Percentiles rank a stretch among this genome's conserved stretches.
phyloP scores from a whole-genome alignment of 768 basidiomycete species.

The Mycena maculata region DNA sequence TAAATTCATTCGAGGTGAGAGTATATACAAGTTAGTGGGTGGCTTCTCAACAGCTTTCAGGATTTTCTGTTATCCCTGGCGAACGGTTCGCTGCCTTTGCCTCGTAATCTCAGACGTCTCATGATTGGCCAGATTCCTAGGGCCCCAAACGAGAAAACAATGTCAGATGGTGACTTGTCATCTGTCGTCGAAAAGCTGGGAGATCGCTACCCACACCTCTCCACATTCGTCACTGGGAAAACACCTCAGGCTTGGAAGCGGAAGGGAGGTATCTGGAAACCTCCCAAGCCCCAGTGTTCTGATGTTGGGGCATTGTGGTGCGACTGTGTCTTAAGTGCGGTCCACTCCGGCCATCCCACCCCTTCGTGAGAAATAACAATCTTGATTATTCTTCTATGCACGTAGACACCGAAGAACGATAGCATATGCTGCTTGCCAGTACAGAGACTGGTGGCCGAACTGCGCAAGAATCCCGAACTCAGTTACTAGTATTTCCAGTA shows the following conservation, averaged over 20 bases:
- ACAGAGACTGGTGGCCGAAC: too few species aligned
- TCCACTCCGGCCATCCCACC: too few species aligned
- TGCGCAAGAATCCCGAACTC: too few species aligned
- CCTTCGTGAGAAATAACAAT: too few species aligned
- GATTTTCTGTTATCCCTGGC: constrained; percentile 17
- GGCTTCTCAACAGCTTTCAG: neutral
- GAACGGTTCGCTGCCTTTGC: constrained; percentile 9
- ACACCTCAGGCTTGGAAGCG: neutral
- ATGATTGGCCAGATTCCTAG: neutral
- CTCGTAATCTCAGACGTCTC: neutral
- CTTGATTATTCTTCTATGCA: too few species aligned
- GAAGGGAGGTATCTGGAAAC: constrained; percentile 9
- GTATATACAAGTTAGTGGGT: neutral
- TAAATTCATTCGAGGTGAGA: constrained; percentile 12
- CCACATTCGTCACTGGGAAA: neutral
- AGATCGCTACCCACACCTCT: constrained; percentile 10
- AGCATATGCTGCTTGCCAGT: too few species aligned
- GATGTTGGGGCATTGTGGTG: too few species aligned
- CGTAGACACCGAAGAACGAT: too few species aligned
- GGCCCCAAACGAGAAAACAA: neutral
- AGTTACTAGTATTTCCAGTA: too few species aligned
- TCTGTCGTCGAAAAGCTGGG: constrained; percentile 19
- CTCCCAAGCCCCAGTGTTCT: constrained; percentile 1
- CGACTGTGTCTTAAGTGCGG: too few species aligned
- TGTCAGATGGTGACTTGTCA: neutral